Percentiles rank a stretch among this genome's conserved stretches.
phyloP scores from a whole-genome alignment of 495 filamentous ascomycete species.

The Xylaria flabelliformis region DNA sequence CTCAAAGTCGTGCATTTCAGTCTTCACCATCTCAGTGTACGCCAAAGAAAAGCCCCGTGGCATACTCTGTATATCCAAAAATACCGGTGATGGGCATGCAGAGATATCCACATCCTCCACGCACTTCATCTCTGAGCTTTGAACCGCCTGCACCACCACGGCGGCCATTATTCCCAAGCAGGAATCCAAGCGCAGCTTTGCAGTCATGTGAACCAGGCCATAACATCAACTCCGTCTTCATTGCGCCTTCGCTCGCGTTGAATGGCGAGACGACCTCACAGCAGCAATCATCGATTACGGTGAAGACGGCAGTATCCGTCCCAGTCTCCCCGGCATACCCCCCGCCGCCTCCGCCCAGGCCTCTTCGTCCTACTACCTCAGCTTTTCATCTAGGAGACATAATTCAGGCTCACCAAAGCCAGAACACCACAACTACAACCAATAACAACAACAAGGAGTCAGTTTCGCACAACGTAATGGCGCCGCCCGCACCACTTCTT shows the following conservation, averaged over 20 bases:
- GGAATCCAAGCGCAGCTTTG: slow-evolving; percentile 30
- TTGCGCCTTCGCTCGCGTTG: slow-evolving; percentile 6
- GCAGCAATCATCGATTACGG: slow-evolving; percentile 11
- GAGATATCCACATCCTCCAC: slow-evolving; percentile 34
- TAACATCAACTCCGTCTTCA: slow-evolving; percentile 17
- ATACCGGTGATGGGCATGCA: slow-evolving; percentile 16
- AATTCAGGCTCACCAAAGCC: not conserved
- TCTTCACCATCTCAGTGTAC: slow-evolving; percentile 24
- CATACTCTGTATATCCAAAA: slow-evolving; percentile 39
- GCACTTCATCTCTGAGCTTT: slow-evolving; percentile 35
- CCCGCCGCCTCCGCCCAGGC: slow-evolving; percentile 29
- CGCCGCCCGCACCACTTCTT: slow-evolving; percentile 27
- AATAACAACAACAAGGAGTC: slow-evolving; percentile 8
- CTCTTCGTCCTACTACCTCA: slow-evolving; percentile 32
- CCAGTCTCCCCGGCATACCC: slow-evolving; percentile 37
- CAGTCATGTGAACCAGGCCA: slow-evolving; percentile 27
- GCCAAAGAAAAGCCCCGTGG: slow-evolving; percentile 24
- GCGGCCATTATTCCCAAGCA: slow-evolving; percentile 27
- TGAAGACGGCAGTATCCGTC: slow-evolving; percentile 26
- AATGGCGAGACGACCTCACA: not conserved
- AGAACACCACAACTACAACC: too few species aligned
- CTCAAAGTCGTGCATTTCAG: slow-evolving; percentile 11
- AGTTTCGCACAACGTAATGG: slow-evolving; percentile 21
- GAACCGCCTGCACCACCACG: slow-evolving; percentile 31
- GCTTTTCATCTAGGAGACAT: slow-evolving; percentile 36